phyloP scores from a whole-genome alignment of 2,329 filamentous ascomycete species.

The Juglanconis juglandina region DNA sequence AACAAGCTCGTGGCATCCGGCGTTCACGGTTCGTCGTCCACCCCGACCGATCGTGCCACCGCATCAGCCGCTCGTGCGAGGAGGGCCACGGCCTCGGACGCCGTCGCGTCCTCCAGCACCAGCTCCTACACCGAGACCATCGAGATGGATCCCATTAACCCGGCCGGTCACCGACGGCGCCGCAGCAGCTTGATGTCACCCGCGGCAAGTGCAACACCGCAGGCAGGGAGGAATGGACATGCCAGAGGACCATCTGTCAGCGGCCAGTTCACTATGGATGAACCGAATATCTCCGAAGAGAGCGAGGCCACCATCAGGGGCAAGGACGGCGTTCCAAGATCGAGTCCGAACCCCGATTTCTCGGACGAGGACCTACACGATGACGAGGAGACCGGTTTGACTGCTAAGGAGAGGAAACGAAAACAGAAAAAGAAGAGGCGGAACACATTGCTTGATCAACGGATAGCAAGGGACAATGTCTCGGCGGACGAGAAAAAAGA shows the following conservation, averaged over 20 bases:
- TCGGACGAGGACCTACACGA: slow-evolving; percentile 73
- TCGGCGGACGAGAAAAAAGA: slow-evolving; percentile 71
- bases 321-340: slow-evolving; percentile 16
- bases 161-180: slow-evolving; percentile 50
- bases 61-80: slow-evolving; percentile 10
- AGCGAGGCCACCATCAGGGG: slow-evolving; percentile 22
- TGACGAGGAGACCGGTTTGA: slow-evolving; percentile 88
- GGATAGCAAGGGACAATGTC: slow-evolving; percentile 59
- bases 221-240: slow-evolving; percentile 23
- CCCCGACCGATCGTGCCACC: slow-evolving; percentile 6
- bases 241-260: slow-evolving; percentile 26
- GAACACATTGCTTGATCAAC: slow-evolving; percentile 67
- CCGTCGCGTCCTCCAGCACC: slow-evolving; percentile 14
- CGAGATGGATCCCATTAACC: slow-evolving; percentile 53
- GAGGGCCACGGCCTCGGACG: slow-evolving; percentile 18
- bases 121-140: slow-evolving; percentile 36
- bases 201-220: slow-evolving; percentile 22
- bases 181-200: slow-evolving; percentile 52
- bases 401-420: slow-evolving; percentile 66
- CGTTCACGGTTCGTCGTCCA: slow-evolving; percentile 1
- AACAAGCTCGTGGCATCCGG: background rate
- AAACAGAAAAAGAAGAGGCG: slow-evolving; percentile 64
- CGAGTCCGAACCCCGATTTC: slow-evolving; percentile 42
- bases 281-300: slow-evolving; percentile 47
- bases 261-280: slow-evolving; percentile 31